Evolutionary conservation across 2,329 filamentous ascomycete genomes (phyloP).

Genomic region (Pyrenophora seminiperda): DNA sequence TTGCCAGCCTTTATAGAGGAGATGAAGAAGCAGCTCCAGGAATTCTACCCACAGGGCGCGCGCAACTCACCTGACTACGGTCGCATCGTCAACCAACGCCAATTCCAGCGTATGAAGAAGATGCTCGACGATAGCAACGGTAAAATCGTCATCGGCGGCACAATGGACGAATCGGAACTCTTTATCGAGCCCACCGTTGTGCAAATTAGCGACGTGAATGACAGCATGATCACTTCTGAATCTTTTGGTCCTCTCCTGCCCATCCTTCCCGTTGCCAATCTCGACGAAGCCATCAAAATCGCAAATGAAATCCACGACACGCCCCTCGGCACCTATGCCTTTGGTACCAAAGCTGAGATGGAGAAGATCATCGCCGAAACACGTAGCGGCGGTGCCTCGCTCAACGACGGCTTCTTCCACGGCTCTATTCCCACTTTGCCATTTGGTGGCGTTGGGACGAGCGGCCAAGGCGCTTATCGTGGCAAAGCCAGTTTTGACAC

Average conservation of each 20-base stretch:
- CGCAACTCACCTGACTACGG: conserved; percentile 77
- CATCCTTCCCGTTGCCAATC: conserved; percentile 74
- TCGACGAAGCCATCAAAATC: conserved; percentile 84
- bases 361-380: conserved; percentile 62
- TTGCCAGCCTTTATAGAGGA: conserved; percentile 73
- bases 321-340: conserved; percentile 81
- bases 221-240: conserved; percentile 80
- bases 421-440: conserved; percentile 71
- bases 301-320: conserved; percentile 83
- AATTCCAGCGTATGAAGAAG: conserved; percentile 83
- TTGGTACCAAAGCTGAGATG: conserved; percentile 80
- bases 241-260: conserved; percentile 93
- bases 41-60: conserved; percentile 84
- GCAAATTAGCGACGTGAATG: conserved; percentile 74
- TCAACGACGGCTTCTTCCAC: conserved; percentile 70
- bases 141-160: conserved; percentile 85
- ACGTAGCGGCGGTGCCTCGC: conserved; percentile 57
- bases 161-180: conserved; percentile 75
- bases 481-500: conserved; percentile 74
- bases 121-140: conserved; percentile 87
- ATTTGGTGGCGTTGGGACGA: conserved; percentile 84
- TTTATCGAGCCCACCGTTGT: conserved; percentile 95
- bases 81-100: conserved; percentile 77
- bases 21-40: conserved; percentile 71
- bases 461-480: conserved; percentile 76